phyloP scores from a whole-genome alignment of 208 protist genomes.

The Borovskyia barvae region DNA sequence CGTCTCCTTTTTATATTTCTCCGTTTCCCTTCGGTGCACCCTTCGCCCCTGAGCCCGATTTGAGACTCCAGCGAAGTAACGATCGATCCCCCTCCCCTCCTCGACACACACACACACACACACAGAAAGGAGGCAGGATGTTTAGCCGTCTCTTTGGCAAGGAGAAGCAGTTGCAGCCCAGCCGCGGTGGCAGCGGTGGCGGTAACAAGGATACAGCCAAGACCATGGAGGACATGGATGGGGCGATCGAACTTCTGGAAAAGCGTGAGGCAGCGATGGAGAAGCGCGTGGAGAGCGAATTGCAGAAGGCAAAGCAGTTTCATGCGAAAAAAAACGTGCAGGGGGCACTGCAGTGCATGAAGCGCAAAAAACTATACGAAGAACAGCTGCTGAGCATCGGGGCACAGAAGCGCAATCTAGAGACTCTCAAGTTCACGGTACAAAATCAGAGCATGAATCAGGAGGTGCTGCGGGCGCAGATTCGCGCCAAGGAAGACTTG shows the following conservation, averaged over 20 bases:
- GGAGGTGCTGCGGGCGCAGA: conserved; percentile 79
- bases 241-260: conserved; percentile 77
- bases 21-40: conserved; percentile 4
- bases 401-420: conserved; percentile 78
- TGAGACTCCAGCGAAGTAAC: not conserved
- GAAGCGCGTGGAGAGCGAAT: conserved; percentile 86
- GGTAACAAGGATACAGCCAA: conserved; percentile 20
- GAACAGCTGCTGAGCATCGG: conserved; percentile 70
- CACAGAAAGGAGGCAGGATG: too few species aligned
- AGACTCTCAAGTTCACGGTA: conserved; percentile 83
- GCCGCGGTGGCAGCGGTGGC: conserved; percentile 9
- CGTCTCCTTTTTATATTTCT: conserved; percentile 9
- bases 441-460: conserved; percentile 88
- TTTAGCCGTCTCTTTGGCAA: conserved; percentile 77
- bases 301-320: conserved; percentile 77
- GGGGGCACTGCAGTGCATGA: conserved; percentile 85
- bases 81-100: too few species aligned
- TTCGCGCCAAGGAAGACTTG: conserved; percentile 66
- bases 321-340: conserved; percentile 87
- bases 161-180: conserved; percentile 56
- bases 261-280: conserved; percentile 82
- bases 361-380: conserved; percentile 91
- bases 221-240: conserved; percentile 75
- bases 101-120: not conserved
- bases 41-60: not conserved